phyloP scores from a whole-genome alignment of 768 basidiomycete species.

The Leucosporidium scottii region DNA sequence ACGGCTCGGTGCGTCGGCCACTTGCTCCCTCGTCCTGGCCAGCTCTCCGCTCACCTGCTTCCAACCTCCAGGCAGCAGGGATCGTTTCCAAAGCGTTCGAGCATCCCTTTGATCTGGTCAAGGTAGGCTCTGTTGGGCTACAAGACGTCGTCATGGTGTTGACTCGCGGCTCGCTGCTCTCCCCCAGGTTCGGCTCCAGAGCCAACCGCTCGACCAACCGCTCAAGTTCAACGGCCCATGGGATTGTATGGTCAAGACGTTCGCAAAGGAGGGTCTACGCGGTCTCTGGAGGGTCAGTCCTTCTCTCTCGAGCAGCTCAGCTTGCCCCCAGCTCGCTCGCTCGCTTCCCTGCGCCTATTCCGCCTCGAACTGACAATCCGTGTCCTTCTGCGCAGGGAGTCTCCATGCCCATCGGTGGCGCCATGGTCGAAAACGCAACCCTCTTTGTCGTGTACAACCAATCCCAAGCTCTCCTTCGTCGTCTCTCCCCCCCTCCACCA shows the following conservation, averaged over 20 bases:
- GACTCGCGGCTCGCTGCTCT: neutral
- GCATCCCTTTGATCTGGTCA: slow-evolving; percentile 91
- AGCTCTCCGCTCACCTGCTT: neutral
- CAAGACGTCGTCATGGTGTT: neutral
- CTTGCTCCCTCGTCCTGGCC: neutral
- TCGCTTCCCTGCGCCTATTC: slow-evolving; percentile 28
- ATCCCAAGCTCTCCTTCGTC: slow-evolving; percentile 45
- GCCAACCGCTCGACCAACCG: slow-evolving; percentile 69
- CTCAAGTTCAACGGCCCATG: slow-evolving; percentile 73
- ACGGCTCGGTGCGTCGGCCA: slow-evolving; percentile 30
- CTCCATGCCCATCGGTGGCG: slow-evolving; percentile 81
- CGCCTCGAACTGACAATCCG: slow-evolving; percentile 1
- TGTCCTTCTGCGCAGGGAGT: slow-evolving; percentile 60
- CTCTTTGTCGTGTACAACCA: slow-evolving; percentile 81
- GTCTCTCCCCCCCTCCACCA: slow-evolving; percentile 37
- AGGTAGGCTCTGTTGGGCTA: neutral
- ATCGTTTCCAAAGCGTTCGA: slow-evolving; percentile 78
- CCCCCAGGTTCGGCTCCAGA: slow-evolving; percentile 57
- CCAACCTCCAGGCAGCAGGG: slow-evolving; percentile 59
- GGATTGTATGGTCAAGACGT: slow-evolving; percentile 79
- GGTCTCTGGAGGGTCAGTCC: slow-evolving; percentile 76
- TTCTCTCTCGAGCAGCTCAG: slow-evolving; percentile 4
- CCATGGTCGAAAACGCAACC: slow-evolving; percentile 84
- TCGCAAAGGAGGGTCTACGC: slow-evolving; percentile 66
- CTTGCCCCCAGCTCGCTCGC: no score